Evolutionary conservation across 139 green algal genomes (phyloP).

Genomic region (Chlamydomonas sphaeroides): DNA sequence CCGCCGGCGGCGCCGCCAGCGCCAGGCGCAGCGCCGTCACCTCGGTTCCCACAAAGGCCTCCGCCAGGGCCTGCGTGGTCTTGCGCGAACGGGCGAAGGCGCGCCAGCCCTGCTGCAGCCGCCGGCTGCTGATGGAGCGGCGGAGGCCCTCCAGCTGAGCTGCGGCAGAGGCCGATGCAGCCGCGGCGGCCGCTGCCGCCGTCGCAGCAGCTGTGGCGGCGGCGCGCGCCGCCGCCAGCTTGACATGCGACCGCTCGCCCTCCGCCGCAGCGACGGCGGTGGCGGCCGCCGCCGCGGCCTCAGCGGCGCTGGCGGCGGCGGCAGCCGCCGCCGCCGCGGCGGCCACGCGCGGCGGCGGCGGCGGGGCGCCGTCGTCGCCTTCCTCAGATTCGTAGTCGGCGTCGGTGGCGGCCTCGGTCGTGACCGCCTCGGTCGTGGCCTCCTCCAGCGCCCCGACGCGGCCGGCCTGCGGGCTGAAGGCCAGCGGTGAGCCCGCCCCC

Average conservation of each 20-base stretch:
- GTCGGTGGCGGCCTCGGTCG: too few species aligned
- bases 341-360: too few species aligned
- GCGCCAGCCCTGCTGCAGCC: constrained; percentile 66
- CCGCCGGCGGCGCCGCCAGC: neutral
- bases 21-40: constrained; percentile 1
- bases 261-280: neutral
- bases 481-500: too few species aligned
- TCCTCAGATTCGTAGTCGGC: too few species aligned
- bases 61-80: constrained; percentile 59
- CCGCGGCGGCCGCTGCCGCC: neutral
- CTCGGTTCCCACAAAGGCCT: constrained; percentile 49
- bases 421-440: too few species aligned
- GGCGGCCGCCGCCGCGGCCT: neutral
- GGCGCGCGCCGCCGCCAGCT: neutral
- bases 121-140: constrained; percentile 45
- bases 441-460: too few species aligned
- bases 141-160: constrained; percentile 47
- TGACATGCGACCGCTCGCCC: neutral
- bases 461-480: too few species aligned
- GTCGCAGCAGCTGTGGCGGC: neutral
- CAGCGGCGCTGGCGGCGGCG: neutral
- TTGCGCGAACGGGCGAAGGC: constrained; percentile 45
- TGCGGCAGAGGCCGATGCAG: neutral
- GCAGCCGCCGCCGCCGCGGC: neutral
- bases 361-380: too few species aligned